Base-by-base conservation (phyloP, 805 yeast genomes). In the Ogataea haglerorum region DNA sequence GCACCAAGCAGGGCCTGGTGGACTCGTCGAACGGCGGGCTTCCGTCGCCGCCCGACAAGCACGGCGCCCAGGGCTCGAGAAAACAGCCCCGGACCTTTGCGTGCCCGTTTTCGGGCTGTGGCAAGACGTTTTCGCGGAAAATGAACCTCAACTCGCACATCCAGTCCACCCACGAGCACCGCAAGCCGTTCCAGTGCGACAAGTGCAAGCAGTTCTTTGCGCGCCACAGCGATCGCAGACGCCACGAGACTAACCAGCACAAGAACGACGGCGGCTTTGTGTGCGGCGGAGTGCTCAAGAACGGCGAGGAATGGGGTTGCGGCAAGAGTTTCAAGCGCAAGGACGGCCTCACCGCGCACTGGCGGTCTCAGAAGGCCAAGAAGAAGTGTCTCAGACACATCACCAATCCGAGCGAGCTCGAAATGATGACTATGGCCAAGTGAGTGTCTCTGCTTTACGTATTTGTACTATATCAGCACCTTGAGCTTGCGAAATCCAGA, bases 291-390 rank as follows among this genome's bases (percentile, higher is more conserved):
- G 40, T 51, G 10, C 36, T 48, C 18, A 53, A 55, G 18, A 51
- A 46, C 26, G 67, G 65, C 18, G 48, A 50, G 14, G 43, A 41
- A 15, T 63, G 67, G 67, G 67, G 67, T 4, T 63, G 67, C 40
- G 63, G 64, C 17, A 63, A 60, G 44, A 43, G 42, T n/a, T 63
- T 63, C 36, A 60, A 60, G 38, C 45, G 67, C 13, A 62, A 61
- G 37, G 67, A 63, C 39, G 67, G 67, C 1, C 47, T 63, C 18
- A 45, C 60, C n/a, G 66, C 67, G 1, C 67, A 63, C 37, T 63
- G 67, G 67, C 56, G 57, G 38, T 54, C 62, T 6, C 56, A 58
- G 16, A 63, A 61, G 52, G 66, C 67, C 9, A 57, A 52, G 23
- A 57, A 50, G 44, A 60, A 57, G 43, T 63, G 67, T 43, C 53